Evolutionary conservation across 371 early-diverging fungal species (phyloP), one percentile per base, ranked within the genome.

Genomic region (Apophysomyces ossiformis): DNA sequence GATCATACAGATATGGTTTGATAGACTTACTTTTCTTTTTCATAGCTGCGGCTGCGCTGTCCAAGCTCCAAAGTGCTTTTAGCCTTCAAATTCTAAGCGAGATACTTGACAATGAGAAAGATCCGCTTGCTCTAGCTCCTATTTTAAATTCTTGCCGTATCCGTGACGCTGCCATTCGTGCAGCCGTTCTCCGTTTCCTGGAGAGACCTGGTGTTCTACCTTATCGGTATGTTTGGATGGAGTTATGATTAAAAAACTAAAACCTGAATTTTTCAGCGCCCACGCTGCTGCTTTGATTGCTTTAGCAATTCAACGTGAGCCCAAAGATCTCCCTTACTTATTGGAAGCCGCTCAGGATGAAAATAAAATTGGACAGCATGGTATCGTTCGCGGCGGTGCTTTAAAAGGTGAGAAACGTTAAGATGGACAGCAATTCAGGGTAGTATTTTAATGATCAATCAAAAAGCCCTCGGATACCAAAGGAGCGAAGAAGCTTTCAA

Each of bases 231-330:
- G 64, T 66, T 36, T 8, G 9, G 0, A 50, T 1, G 21, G 1
- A 4, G 8, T 5, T 21, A 50, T 16, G 9, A 21, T 16, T 9
- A 47, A 21, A 16, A 47, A 16, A 1, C 11, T 15, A n/a, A 9
- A 9, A 50, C 5, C 21, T n/a, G 21, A 21, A 50, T 36, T 56
- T 32, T 15, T 26, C 50, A 69, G 84, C 63, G 66, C 80, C 60
- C 72, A 79, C 67, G 65, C 64, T 37, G 36, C 71, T 63, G 65
- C 79, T 60, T 47, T 74, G 41, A 18, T 63, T 7, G 68, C 73
- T 38, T 69, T 85, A n/a, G 87, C 77, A 7, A 54, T 43, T 5
- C 87, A 87, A 65, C 68, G 70, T 8, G 66, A 83, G 57, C 61
- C 69, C 2, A 73, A 72, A 54, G 87, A 87, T 61, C 60, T 83